A percentile compares a stretch with the other conserved stretches of the same genome.
Conservation (phyloP, 1,139 yeast species). For the Starmera stellimalicola region DNA sequence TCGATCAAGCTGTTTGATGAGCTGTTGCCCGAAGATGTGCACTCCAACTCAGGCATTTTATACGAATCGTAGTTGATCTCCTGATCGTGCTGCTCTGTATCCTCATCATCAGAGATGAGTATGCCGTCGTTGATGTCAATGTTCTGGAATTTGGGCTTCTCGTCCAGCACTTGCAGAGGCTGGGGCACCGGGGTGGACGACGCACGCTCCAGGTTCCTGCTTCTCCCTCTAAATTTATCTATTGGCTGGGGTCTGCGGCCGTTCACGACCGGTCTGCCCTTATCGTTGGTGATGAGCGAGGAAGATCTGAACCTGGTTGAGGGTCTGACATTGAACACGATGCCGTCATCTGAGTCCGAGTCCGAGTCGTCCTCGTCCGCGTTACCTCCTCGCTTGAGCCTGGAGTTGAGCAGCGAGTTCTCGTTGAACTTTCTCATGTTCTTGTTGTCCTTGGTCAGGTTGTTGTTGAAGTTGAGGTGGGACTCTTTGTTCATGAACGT, state of each 20-base stretch:
- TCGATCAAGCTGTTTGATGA: conserved; percentile 15
- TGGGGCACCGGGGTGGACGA: conserved; percentile 1
- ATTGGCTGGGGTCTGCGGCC: background rate
- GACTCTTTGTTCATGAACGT: conserved; percentile 9
- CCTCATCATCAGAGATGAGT: conserved; percentile 1
- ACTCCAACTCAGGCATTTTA: conserved; percentile 15
- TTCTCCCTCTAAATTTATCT: background rate
- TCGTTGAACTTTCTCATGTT: conserved; percentile 13
- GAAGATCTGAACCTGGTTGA: conserved; percentile 17
- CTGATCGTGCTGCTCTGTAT: background rate
- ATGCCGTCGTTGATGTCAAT: conserved; percentile 19
- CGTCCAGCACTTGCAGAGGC: too few species aligned
- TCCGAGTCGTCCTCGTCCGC: background rate
- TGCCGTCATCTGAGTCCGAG: conserved; percentile 6
- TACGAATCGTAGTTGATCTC: too few species aligned
- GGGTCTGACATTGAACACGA: conserved; percentile 14
- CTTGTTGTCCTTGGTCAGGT: conserved; percentile 7
- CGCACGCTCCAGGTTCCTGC: conserved; percentile 2
- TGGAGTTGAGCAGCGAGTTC: conserved; percentile 13
- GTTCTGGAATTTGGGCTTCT: conserved; percentile 11
- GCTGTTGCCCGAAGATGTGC: conserved; percentile 17
- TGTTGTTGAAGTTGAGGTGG: conserved; percentile 11
- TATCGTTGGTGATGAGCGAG: conserved; percentile 10
- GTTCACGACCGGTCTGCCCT: background rate
- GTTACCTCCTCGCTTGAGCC: background rate